phyloP scores from a whole-genome alignment of 192 early-diverging fungal species.

The Podila minutissima region DNA sequence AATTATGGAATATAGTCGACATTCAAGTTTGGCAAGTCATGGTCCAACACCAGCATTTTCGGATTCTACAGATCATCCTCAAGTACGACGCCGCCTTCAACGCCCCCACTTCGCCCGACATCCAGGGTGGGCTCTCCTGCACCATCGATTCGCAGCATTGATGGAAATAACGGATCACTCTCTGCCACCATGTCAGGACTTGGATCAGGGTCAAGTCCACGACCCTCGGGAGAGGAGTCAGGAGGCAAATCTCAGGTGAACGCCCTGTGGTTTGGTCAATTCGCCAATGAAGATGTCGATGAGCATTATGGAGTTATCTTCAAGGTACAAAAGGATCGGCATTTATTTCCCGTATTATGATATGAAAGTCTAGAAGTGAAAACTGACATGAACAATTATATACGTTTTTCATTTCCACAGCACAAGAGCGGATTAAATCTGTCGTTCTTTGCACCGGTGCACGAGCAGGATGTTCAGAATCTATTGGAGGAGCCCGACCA shows the following conservation, averaged over 20 bases:
- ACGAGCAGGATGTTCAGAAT: conserved; percentile 5
- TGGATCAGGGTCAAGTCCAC: conserved; percentile 26
- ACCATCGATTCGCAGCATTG: conserved; percentile 43
- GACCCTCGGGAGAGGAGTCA: conserved; percentile 27
- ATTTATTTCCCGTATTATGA: neutral
- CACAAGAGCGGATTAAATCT: conserved; percentile 44
- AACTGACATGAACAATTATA: neutral
- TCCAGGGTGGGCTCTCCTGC: conserved; percentile 44
- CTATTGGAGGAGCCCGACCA: conserved; percentile 38
- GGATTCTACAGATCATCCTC: conserved; percentile 38
- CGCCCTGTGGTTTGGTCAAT: conserved; percentile 42
- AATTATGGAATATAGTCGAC: conserved; percentile 10
- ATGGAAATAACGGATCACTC: conserved; percentile 10
- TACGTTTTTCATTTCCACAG: conserved; percentile 1
- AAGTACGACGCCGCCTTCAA: conserved; percentile 30
- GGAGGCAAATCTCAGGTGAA: conserved; percentile 35
- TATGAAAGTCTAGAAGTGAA: neutral
- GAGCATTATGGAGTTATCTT: conserved; percentile 29
- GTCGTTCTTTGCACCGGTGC: conserved; percentile 28
- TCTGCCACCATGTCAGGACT: neutral
- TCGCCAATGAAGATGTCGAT: conserved; percentile 31
- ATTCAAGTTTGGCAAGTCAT: conserved; percentile 51
- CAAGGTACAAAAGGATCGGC: conserved; percentile 14
- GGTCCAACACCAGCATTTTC: conserved; percentile 47
- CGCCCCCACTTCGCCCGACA: conserved; percentile 29